Evolutionary conservation across 176 grass and related monocot species (phyloP).

Genomic region (Cocos nucifera): DNA sequence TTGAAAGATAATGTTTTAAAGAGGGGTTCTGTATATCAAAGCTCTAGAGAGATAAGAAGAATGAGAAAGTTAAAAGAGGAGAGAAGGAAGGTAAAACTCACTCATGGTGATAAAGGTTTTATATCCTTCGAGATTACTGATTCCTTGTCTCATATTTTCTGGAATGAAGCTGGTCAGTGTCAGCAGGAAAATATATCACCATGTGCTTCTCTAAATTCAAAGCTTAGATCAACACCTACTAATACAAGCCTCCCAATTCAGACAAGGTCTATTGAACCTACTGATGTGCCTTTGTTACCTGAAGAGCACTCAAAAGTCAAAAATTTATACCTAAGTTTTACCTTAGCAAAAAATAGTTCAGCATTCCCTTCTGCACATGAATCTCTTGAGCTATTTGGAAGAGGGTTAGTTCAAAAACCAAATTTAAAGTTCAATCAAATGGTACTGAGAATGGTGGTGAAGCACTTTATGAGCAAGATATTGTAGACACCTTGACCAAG

Average conservation of each 20-base stretch:
- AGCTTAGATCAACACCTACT: conserved; percentile 23
- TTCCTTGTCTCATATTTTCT: conserved; percentile 31
- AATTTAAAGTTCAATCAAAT: conserved; percentile 11
- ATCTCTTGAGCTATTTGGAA: conserved; percentile 19
- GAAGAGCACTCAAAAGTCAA: conserved; percentile 24
- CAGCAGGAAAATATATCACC: conserved; percentile 12
- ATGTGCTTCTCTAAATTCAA: conserved; percentile 1
- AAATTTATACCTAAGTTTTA: conserved; percentile 42
- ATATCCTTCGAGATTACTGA: conserved; percentile 53
- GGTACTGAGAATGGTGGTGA: conserved; percentile 10
- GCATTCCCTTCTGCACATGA: conserved; percentile 12
- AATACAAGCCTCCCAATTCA: conserved; percentile 13
- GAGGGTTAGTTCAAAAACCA: conserved; percentile 9
- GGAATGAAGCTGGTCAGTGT: conserved; percentile 26
- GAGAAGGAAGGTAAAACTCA: conserved; percentile 46
- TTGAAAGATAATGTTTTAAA: conserved; percentile 33
- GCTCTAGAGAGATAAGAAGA: conserved; percentile 64
- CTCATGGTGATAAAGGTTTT: conserved; percentile 20
- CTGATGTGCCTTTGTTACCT: conserved; percentile 47
- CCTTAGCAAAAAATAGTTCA: conserved; percentile 26
- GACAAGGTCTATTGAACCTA: conserved; percentile 39
- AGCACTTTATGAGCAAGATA: conserved; percentile 17
- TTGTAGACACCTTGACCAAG: conserved; percentile 45
- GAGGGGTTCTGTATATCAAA: conserved; percentile 82
- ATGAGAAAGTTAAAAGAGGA: conserved; percentile 52